Conservation (phyloP, 1,284 basidiomycete species). For the Bondarzewia mesenterica region DNA sequence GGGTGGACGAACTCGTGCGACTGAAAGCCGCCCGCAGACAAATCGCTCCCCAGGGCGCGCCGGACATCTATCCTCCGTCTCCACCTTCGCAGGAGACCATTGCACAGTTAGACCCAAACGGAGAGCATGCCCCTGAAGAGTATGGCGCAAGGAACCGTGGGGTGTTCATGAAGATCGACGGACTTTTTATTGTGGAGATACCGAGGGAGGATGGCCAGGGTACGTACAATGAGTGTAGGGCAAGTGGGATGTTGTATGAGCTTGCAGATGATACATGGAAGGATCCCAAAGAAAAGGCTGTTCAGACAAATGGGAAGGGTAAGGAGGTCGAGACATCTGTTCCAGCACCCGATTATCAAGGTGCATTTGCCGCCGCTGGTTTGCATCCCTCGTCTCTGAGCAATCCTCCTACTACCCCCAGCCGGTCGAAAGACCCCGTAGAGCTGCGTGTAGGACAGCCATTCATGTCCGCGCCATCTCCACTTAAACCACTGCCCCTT, state of each 20-base stretch:
- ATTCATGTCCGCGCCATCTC: slow-evolving; percentile 22
- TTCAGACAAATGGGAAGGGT: slow-evolving; percentile 1
- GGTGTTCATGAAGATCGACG: slow-evolving; percentile 59
- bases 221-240: slow-evolving; percentile 48
- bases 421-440: slow-evolving; percentile 1
- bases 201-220: slow-evolving; percentile 28
- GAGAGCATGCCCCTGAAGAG: slow-evolving; percentile 15
- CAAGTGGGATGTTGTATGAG: slow-evolving; percentile 64
- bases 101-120: neutral
- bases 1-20: slow-evolving; percentile 79
- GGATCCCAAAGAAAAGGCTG: slow-evolving; percentile 22
- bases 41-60: slow-evolving; percentile 54
- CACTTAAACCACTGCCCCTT: slow-evolving; percentile 22
- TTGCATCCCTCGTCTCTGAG: neutral
- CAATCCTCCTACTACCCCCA: neutral
- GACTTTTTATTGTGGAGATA: slow-evolving; percentile 50
- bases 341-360: neutral
- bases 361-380: slow-evolving; percentile 5
- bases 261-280: slow-evolving; percentile 66
- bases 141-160: slow-evolving; percentile 50
- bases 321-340: slow-evolving; percentile 7
- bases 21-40: slow-evolving; percentile 59
- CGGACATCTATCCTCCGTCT: slow-evolving; percentile 49
- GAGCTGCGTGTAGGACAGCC: slow-evolving; percentile 12
- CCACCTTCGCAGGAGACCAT: slow-evolving; percentile 38